phyloP scores from a whole-genome alignment of 345 rosid genomes.

The Populus tremula region DNA sequence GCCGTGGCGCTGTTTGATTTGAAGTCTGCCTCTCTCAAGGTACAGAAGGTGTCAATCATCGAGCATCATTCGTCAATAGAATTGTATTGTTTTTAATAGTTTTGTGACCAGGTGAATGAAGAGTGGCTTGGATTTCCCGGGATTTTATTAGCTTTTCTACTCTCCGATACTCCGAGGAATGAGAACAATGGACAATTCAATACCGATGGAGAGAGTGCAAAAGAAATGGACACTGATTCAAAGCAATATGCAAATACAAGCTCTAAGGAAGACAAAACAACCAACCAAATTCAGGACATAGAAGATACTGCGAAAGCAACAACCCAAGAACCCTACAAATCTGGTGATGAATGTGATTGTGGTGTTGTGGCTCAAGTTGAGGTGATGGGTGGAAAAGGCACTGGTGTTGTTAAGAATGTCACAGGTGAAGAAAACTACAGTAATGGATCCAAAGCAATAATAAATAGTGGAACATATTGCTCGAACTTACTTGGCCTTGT shows the following conservation, averaged over 20 bases:
- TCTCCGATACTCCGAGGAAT: neutral
- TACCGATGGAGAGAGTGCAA: neutral
- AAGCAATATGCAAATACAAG: neutral
- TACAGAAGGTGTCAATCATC: neutral
- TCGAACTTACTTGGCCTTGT: neutral
- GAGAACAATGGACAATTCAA: neutral
- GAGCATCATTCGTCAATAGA: neutral
- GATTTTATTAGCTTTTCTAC: constrained; percentile 14
- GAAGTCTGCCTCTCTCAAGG: constrained; percentile 18
- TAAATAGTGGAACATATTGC: no score
- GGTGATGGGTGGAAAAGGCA: neutral
- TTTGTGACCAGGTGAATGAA: constrained; percentile 19
- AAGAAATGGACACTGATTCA: neutral
- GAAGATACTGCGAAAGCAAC: no score
- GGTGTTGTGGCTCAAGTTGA: neutral
- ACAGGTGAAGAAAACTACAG: neutral
- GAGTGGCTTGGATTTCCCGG: constrained; percentile 23
- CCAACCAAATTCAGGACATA: no score
- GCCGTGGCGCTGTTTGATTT: constrained; percentile 20
- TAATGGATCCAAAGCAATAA: neutral
- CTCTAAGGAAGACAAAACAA: neutral
- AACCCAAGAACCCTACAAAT: neutral
- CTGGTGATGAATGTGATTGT: neutral
- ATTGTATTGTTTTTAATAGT: neutral
- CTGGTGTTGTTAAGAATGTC: neutral